phyloP scores from a whole-genome alignment of 1,284 basidiomycete species.

The Tausonia pullulans region DNA sequence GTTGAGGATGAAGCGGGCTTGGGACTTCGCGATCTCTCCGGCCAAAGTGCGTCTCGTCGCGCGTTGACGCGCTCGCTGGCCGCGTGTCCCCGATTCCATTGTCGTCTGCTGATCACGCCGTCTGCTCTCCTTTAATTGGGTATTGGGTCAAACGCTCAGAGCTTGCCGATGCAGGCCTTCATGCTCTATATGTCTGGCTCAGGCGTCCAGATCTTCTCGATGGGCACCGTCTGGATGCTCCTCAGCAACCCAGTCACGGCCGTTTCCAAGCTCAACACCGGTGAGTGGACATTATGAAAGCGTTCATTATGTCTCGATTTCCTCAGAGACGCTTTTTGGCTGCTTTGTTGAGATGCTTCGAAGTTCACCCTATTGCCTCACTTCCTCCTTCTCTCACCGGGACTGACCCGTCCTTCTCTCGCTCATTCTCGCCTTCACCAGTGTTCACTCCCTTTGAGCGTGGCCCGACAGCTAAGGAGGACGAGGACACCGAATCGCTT shows the following conservation, averaged over 20 bases:
- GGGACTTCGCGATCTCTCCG: slow-evolving; percentile 55
- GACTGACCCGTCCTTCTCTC: background rate
- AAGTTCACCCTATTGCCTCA: background rate
- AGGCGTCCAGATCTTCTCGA: slow-evolving; percentile 84
- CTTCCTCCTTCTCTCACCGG: too few relatives aligned
- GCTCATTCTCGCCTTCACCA: slow-evolving; percentile 9
- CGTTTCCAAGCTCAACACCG: slow-evolving; percentile 57
- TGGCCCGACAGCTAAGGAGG: slow-evolving; percentile 18
- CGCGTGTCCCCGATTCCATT: background rate
- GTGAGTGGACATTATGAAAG: slow-evolving; percentile 33
- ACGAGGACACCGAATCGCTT: slow-evolving; percentile 16
- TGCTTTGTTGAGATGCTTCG: background rate
- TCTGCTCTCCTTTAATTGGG: background rate
- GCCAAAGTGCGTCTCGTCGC: background rate
- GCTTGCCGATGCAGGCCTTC: slow-evolving; percentile 84
- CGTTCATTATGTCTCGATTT: background rate
- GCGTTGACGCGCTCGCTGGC: background rate
- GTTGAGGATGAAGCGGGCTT: slow-evolving; percentile 67
- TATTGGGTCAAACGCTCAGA: slow-evolving; percentile 25
- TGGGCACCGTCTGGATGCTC: slow-evolving; percentile 85
- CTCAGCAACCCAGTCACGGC: slow-evolving; percentile 70
- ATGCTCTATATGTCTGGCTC: slow-evolving; percentile 95
- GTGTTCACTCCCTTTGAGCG: slow-evolving; percentile 34
- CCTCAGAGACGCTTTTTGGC: background rate
- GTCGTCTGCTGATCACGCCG: background rate